Evolutionary conservation across 2,329 filamentous ascomycete species (phyloP), one percentile per base, ranked within the genome.

Genomic region (Pezicula radicicola): DNA sequence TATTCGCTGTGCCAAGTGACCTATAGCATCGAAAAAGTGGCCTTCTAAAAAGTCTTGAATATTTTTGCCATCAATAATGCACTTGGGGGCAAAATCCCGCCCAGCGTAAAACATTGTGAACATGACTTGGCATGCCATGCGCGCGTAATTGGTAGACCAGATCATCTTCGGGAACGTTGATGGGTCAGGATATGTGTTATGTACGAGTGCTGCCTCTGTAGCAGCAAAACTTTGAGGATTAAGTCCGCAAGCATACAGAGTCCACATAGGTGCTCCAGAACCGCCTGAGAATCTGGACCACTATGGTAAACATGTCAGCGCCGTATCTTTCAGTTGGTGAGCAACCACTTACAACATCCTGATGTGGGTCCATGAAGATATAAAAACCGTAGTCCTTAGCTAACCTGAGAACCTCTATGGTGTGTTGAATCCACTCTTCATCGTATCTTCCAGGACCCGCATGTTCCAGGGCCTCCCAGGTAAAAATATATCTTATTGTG

Each of bases 381-480:
- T 95, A 96, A 69, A 99, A 97, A 27, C 89, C 90, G 75, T 96
- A 97, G 36, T 84, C 79, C 67, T 92, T 96, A 36, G 92, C 92
- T 58, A 91, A 77, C 51, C 91, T 81, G 61, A 99, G 72, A 10
- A 96, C 77, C 37, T 89, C 81, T 59, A 99, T 91, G 1, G 94
- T 99, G 68, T 96, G 91, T 59, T 89, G 79, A 59, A 97, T 92
- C 80, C 89, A 99, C 55, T 89, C 86, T 66, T 99, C 91, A 63
- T 99, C 95, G 68, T 97, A 99, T 64, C 83, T 85, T 1, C 92
- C 91, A 0, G 95, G 94, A 0, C 93, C 93, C 1, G 85, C 85
- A 53, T 94, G 88, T 72, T 99, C 94, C 67, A 99, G 88, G n/a
- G 94, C 93, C 71, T 99, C 94, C 94, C 94, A 99, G 0, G 94